Evolutionary conservation across 176 grass and related monocot species (phyloP).

Genomic region (Luzula sylvatica): DNA sequence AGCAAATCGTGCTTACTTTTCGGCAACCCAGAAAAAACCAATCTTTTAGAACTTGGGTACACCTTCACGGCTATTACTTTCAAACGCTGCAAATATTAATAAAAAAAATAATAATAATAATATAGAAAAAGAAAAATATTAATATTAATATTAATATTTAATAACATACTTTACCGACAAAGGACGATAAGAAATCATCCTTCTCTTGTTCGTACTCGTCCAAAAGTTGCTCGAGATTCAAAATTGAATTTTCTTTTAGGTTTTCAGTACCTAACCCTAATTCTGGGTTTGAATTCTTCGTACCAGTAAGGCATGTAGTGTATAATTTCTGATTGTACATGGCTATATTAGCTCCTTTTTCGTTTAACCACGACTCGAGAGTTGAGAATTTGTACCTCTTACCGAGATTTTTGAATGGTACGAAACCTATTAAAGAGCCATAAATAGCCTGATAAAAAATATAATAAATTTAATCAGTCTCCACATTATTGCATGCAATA

Average conservation of each 20-base stretch:
- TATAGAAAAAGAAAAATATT: constrained; percentile 3
- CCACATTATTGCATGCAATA: too few species aligned
- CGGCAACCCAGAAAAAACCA: constrained; percentile 72
- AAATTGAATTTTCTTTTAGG: constrained; percentile 32
- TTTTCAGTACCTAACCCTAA: constrained; percentile 26
- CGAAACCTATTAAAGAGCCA: constrained; percentile 71
- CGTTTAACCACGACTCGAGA: constrained; percentile 89
- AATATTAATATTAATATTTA: not conserved
- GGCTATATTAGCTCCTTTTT: constrained; percentile 62
- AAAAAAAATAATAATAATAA: constrained; percentile 18
- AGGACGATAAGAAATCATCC: constrained; percentile 83
- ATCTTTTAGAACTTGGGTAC: constrained; percentile 59
- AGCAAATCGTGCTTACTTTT: constrained; percentile 67
- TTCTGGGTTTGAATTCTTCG: constrained; percentile 27
- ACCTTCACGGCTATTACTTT: constrained; percentile 57
- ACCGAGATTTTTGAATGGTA: constrained; percentile 81
- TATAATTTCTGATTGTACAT: constrained; percentile 48
- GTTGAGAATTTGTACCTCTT: constrained; percentile 78
- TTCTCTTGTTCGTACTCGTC: constrained; percentile 66
- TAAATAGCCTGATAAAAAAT: constrained; percentile 67
- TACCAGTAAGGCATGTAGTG: constrained; percentile 38
- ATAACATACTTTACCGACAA: constrained; percentile 87
- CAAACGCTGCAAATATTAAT: too few species aligned
- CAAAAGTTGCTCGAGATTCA: constrained; percentile 74
- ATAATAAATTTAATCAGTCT: constrained; percentile 23